These are phyloP conservation scores for Bruguiera gymnorhiza DNA, from an alignment of 345 rosid species.

Conservation along the genomic window DNA sequence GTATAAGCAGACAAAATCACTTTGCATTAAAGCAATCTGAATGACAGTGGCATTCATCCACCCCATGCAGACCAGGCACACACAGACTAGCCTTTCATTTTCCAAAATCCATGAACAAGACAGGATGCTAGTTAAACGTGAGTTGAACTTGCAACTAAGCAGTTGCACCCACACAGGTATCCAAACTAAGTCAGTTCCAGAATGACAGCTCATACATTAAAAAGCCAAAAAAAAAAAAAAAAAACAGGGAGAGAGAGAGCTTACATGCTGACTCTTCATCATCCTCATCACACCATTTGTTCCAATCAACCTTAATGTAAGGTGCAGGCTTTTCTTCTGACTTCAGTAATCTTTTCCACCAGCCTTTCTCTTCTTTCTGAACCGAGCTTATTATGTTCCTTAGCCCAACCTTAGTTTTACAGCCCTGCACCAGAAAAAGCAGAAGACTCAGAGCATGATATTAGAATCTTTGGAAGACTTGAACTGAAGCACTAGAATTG, in stretches of 20 bases:
- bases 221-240: not conserved
- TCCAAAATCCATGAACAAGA: too few species aligned
- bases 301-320: slow-evolving; percentile 97
- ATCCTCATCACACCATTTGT: slow-evolving; percentile 98
- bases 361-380: slow-evolving; percentile 78
- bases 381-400: slow-evolving; percentile 80
- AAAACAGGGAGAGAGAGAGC: slow-evolving; percentile 18
- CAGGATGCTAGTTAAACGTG: too few species aligned
- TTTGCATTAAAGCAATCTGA: too few species aligned
- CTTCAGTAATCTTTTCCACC: slow-evolving; percentile 91
- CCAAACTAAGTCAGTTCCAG: not conserved
- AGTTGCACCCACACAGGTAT: too few species aligned
- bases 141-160: too few species aligned
- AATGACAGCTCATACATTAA: not conserved
- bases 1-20: too few species aligned
- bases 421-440: slow-evolving; percentile 50
- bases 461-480: too few species aligned
- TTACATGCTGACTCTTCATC: slow-evolving; percentile 66
- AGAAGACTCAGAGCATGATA: not conserved
- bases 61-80: too few species aligned
- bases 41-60: too few species aligned
- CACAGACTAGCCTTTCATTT: too few species aligned
- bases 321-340: slow-evolving; percentile 94
- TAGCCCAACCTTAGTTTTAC: slow-evolving; percentile 70
- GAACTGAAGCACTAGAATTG: too few species aligned